These are phyloP conservation scores for Pterocarpus santalinus DNA, from an alignment of 306 rosid genomes.

Conservation along the genomic window DNA sequence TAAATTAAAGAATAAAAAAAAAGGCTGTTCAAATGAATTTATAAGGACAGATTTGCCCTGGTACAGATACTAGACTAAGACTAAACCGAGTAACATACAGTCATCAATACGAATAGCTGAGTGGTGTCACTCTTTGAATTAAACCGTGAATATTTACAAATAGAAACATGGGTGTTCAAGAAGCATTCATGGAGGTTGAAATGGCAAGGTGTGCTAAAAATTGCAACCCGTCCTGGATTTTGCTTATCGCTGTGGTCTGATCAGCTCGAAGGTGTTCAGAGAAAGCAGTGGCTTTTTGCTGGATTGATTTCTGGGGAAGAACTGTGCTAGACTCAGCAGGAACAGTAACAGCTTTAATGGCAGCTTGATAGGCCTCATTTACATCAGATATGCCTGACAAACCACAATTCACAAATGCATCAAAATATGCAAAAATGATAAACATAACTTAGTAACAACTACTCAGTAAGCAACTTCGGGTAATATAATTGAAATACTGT, in stretches of 20 bases:
- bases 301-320: slow-evolving; percentile 63
- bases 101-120: slow-evolving; percentile 23
- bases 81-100: background rate
- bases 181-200: slow-evolving; percentile 80
- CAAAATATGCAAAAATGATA: slow-evolving; percentile 19
- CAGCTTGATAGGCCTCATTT: slow-evolving; percentile 81
- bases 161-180: slow-evolving; percentile 50
- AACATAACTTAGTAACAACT: background rate
- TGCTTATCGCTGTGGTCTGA: slow-evolving; percentile 74
- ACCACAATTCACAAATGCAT: slow-evolving; percentile 11
- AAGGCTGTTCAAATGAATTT: background rate
- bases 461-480: background rate
- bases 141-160: slow-evolving; percentile 47
- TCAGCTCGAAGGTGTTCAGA: slow-evolving; percentile 73
- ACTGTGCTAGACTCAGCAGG: slow-evolving; percentile 65
- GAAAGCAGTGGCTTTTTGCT: slow-evolving; percentile 75
- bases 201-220: slow-evolving; percentile 79
- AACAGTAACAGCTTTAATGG: slow-evolving; percentile 72
- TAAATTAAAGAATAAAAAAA: slow-evolving; percentile 28
- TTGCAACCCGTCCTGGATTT: slow-evolving; percentile 89
- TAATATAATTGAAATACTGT: background rate
- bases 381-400: slow-evolving; percentile 89
- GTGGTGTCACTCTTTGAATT: slow-evolving; percentile 31
- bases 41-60: slow-evolving; percentile 37
- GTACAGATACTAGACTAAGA: slow-evolving; percentile 30